Base-by-base conservation (phyloP, 192 early-diverging fungal genomes). In the Mortierella antarctica region DNA sequence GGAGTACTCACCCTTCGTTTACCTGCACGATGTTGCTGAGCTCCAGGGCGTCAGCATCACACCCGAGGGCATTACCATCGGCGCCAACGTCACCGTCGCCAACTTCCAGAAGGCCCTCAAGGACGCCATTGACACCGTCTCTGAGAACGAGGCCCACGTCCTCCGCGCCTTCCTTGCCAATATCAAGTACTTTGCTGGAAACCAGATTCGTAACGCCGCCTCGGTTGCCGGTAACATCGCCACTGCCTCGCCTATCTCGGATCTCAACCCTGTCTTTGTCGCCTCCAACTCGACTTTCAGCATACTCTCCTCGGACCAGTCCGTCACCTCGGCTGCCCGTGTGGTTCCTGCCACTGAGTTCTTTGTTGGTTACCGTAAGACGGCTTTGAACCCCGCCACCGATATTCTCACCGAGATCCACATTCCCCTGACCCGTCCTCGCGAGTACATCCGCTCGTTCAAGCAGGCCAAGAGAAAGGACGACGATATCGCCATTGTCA, bases 401-500 rank as follows among this genome's bases (percentile, higher is more conserved):
- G 95, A 96, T 74, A 88, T 95, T 39, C 63, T 96, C 21, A 79
- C 87, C 11, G 83, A 85, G n/a, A 88, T 95, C 17, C 73, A 82
- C 50, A 86, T 96, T 70, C 94, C 94, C 41, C 88, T 90, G 70
- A 89, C 86, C 51, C 55, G 53, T 6, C 51, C 65, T 47, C 73
- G 86, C 55, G 91, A 95, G 76, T 88, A 87, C 59, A 87, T 91
- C 14, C 78, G 87, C 42, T 92, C 92, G 9, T 96, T 90, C 87
- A 96, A 96, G 86, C 94, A 96, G 85, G 90, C 95, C 62, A 94
- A 95, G 82, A 86, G 95, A 79, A 91, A 91, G 82, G 92, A 95
- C 81, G 94, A 95, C 74, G 93, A 95, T 75, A 95, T 96, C 67
- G 92, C 95, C 14, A 96, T 96, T 73, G 94, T 93, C 60, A 96